phyloP scores from a whole-genome alignment of 371 early-diverging fungal genomes.

The Syncephalis fuscata region DNA sequence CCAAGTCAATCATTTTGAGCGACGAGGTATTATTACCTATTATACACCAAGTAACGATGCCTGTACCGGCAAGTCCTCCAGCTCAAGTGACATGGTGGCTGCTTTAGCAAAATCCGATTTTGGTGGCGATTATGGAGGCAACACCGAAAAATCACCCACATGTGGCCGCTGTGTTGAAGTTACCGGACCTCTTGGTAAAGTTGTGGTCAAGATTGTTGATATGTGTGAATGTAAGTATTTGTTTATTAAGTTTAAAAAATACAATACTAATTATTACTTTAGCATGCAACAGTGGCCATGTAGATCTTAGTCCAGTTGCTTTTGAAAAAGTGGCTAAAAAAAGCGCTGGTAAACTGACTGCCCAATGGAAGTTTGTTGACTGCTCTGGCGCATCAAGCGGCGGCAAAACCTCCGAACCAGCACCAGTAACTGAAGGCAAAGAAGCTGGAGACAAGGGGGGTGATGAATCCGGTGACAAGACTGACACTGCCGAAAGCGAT shows the following conservation, averaged over 20 bases:
- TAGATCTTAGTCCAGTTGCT: conserved; percentile 11
- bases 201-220: conserved; percentile 7
- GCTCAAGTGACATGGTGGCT: not conserved
- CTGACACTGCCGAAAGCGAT: too few relatives aligned
- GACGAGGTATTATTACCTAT: not conserved
- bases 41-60: not conserved
- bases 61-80: not conserved
- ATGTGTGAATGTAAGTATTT: conserved; percentile 2
- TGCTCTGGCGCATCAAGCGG: too few relatives aligned
- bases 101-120: not conserved
- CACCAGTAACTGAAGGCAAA: too few relatives aligned
- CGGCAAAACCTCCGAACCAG: too few relatives aligned
- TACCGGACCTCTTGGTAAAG: conserved; percentile 6
- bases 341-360: too few relatives aligned
- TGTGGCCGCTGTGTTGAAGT: conserved; percentile 7
- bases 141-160: conserved; percentile 4
- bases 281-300: conserved; percentile 5
- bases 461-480: too few relatives aligned
- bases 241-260: not conserved
- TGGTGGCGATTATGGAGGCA: not conserved
- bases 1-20: too few relatives aligned
- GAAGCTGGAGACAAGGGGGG: too few relatives aligned
- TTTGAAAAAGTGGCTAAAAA: conserved; percentile 5
- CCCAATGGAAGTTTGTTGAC: too few relatives aligned
- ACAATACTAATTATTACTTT: too few relatives aligned